phyloP scores from a whole-genome alignment of 2,329 filamentous ascomycete species.

The Calonectria naviculata region DNA sequence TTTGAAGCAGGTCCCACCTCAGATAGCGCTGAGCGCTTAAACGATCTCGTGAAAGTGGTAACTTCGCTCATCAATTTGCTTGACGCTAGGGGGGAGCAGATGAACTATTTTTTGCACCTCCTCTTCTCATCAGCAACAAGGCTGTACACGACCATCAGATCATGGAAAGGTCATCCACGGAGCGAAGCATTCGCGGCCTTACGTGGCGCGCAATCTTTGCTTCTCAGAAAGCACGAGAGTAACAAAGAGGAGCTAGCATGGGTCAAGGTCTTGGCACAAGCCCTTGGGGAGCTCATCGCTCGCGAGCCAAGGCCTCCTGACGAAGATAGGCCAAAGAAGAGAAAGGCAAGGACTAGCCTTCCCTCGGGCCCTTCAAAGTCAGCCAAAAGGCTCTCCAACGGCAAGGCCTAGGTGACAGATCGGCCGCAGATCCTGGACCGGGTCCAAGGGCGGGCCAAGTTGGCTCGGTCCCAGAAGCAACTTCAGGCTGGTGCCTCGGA shows the following conservation, averaged over 20 bases:
- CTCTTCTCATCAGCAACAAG: background rate
- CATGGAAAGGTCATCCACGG: no score
- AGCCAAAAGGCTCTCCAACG: background rate
- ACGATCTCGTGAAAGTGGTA: background rate
- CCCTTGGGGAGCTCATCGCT: background rate
- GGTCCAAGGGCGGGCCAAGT: no score
- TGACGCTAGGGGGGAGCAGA: background rate
- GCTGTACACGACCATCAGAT: background rate
- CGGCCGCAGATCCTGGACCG: background rate
- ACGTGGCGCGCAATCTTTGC: background rate
- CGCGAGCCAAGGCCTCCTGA: background rate
- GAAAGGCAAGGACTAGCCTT: no score
- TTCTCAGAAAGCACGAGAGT: background rate
- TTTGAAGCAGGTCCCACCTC: background rate
- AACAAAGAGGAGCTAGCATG: background rate
- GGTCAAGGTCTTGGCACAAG: background rate
- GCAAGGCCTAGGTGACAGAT: no score
- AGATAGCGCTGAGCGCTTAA: background rate
- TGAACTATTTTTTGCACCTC: background rate
- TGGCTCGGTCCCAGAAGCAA: no score
- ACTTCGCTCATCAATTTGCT: background rate
- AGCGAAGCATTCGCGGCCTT: background rate
- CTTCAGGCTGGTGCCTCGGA: no score
- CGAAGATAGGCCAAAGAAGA: no score
- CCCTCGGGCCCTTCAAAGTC: background rate